A percentile compares a stretch with the other conserved stretches of the same genome.
Evolutionary conservation across 1,284 basidiomycete species (phyloP).

Genomic region (Tetrapyrgos nigripes): DNA sequence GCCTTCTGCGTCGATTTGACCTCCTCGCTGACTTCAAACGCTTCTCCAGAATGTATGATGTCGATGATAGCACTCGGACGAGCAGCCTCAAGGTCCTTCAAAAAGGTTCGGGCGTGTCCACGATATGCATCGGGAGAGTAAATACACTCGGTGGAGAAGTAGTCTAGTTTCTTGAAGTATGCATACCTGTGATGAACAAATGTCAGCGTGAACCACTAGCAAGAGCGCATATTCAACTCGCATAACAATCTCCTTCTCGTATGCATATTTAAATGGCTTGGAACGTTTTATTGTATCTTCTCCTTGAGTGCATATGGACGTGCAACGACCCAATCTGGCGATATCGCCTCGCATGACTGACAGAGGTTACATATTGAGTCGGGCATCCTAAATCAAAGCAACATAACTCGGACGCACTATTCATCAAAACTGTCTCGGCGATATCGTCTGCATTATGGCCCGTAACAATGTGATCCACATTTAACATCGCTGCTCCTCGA

Average conservation of each 20-base stretch:
- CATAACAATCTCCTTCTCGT: constrained; percentile 99
- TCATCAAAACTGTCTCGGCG: constrained; percentile 99
- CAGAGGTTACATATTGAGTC: too few relatives aligned
- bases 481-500: constrained; percentile 87
- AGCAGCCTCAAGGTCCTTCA: constrained; percentile 95
- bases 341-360: constrained; percentile 99
- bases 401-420: constrained; percentile 65
- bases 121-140: constrained; percentile 99
- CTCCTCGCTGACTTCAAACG: constrained; percentile 82
- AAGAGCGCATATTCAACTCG: constrained; percentile 41
- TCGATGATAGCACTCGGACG: constrained; percentile 96
- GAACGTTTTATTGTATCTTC: constrained; percentile 96
- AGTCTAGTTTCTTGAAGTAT: constrained; percentile 98
- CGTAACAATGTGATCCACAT: constrained; percentile 98
- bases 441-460: constrained; percentile 99
- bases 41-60: constrained; percentile 96
- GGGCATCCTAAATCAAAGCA: constrained; percentile 1
- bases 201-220: constrained; percentile 2
- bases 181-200: constrained; percentile 78
- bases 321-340: constrained; percentile 92
- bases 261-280: constrained; percentile 99
- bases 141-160: constrained; percentile 99
- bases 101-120: constrained; percentile 92
- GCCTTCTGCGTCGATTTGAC: constrained; percentile 79
- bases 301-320: constrained; percentile 91